Base-by-base conservation (phyloP, 2,329 filamentous ascomycete species). In the Orbilia javanica region DNA sequence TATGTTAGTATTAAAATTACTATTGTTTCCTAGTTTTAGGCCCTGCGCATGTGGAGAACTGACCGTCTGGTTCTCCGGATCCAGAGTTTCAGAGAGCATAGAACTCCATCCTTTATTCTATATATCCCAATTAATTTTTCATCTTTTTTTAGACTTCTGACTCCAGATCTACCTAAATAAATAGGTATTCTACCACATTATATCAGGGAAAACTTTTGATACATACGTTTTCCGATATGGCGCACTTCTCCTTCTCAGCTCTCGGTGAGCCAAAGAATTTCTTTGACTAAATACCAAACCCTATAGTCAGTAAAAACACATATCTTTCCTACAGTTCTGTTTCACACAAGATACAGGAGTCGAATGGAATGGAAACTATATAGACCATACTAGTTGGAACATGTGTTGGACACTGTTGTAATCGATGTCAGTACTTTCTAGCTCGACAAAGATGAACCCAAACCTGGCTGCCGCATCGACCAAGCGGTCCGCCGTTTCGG, bases 381-480 rank as follows among this genome's bases (percentile, higher is more conserved):
- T 64, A 13, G 81, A n/a, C n/a, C 85, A 81, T 86, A 96, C 94
- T 82, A 97, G 84, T 13, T 87, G 85, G 85, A 97, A 98, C 7
- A 92, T 90, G 52, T 86, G 85, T 8, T 92, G 87, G 46, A 97
- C 89, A 66, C 90, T 88, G 29, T 87, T 84, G 0, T 87, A 84
- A 0, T 91, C 86, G 57, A 97, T 93, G 77, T 91, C 89, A 11
- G 87, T 86, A 50, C 90, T 91, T 22, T 89, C 88, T 82, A 93
- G 94, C 82, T 90, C 91, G 82, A 98, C 90, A 83, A 96, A 98
- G 79, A 97, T 89, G 84, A 98, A 98, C 79, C 95, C 95, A 84
- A 94, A 91, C 67, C 91, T 90, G 42, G 90, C 89, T 1, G 94
- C 94, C 0, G 95, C 95, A 78, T 92, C 88, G 48, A 97, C 89